Conservation (phyloP, 2,329 filamentous ascomycete species). For the Colletotrichum plurivorum region DNA sequence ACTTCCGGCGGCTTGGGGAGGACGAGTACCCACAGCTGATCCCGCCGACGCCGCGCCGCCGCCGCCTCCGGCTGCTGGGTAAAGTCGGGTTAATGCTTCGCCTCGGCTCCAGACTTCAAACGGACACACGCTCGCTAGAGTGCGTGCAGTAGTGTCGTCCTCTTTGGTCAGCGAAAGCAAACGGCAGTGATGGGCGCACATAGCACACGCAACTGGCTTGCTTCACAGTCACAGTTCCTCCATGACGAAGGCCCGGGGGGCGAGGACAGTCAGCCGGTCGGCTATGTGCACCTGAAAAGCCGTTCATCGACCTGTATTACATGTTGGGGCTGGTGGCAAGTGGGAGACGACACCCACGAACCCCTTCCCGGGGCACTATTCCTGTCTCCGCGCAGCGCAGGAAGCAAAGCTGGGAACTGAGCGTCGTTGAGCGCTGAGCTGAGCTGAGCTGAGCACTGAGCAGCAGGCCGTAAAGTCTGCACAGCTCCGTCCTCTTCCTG, state of each 20-base stretch:
- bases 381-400: conserved; percentile 16
- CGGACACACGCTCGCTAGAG: conserved; percentile 26
- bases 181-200: conserved; percentile 20
- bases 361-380: conserved; percentile 1
- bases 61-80: conserved; percentile 17
- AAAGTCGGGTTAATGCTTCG: conserved; percentile 24
- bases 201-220: not conserved
- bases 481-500: not conserved
- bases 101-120: conserved; percentile 8
- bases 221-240: not conserved
- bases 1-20: not conserved
- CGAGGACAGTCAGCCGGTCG: not conserved
- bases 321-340: not conserved
- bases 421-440: not conserved
- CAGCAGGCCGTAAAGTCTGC: not conserved
- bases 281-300: not conserved
- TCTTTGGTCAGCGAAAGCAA: conserved; percentile 17
- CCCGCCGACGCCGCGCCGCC: not conserved
- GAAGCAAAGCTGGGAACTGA: conserved; percentile 26
- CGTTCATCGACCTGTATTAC: not conserved
- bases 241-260: not conserved
- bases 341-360: not conserved
- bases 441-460: not conserved
- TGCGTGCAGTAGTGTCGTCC: conserved; percentile 34
- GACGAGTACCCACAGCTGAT: conserved; percentile 3